Conservation (phyloP, 2,329 filamentous ascomycete genomes). For the Ophiostoma pallidulum region DNA sequence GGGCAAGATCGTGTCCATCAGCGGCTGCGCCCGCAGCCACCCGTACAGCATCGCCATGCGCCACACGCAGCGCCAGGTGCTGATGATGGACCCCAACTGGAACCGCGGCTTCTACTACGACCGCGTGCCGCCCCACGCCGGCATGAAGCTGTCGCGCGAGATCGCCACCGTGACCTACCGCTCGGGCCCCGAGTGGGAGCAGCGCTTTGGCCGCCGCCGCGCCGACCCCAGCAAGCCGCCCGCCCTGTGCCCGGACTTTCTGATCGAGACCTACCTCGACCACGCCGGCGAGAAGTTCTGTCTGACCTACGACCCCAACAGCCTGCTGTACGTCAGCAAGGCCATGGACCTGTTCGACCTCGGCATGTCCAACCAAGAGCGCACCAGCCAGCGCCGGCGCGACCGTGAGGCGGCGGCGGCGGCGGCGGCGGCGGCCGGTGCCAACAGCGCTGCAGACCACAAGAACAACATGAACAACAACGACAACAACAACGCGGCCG, state of each 20-base stretch:
- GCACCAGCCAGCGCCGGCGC: slow-evolving; percentile 51
- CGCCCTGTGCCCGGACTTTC: slow-evolving; percentile 90
- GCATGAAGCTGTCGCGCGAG: slow-evolving; percentile 95
- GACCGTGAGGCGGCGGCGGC: slow-evolving; percentile 32
- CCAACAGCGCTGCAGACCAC: no score
- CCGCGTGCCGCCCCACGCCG: slow-evolving; percentile 77
- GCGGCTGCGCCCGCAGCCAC: slow-evolving; percentile 86
- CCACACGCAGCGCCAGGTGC: slow-evolving; percentile 90
- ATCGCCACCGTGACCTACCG: slow-evolving; percentile 97
- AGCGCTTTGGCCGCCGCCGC: slow-evolving; percentile 77
- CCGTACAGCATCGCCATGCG: slow-evolving; percentile 98
- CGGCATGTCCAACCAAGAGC: slow-evolving; percentile 58
- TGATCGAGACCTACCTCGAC: slow-evolving; percentile 97
- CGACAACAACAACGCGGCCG: no score
- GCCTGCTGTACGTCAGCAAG: slow-evolving; percentile 90
- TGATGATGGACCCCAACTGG: slow-evolving; percentile 99
- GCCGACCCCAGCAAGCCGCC: slow-evolving; percentile 81
- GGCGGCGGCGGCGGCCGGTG: neutral
- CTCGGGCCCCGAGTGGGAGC: slow-evolving; percentile 95
- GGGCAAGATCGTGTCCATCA: slow-evolving; percentile 75
- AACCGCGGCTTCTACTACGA: slow-evolving; percentile 90
- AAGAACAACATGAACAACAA: no score
- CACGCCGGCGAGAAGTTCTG: slow-evolving; percentile 98
- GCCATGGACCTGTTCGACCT: slow-evolving; percentile 98
- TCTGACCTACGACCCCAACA: slow-evolving; percentile 92